A percentile compares a stretch with the other conserved stretches of the same genome.
These are phyloP conservation scores for Cyclaneusma minus DNA, from an alignment of 2,329 filamentous ascomycete species.

Conservation along the genomic window DNA sequence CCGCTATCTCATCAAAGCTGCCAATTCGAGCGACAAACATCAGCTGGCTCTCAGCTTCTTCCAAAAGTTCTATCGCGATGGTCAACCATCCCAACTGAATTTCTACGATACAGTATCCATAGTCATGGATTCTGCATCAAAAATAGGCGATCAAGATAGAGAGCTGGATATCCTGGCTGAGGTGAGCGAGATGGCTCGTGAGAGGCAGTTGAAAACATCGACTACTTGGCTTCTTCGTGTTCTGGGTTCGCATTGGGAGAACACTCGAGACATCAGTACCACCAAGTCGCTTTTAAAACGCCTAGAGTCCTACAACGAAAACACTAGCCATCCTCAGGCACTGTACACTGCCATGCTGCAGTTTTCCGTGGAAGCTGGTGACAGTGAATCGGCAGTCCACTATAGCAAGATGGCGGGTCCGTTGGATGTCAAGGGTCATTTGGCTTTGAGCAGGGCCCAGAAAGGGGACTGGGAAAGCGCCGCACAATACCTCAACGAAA, in stretches of 20 bases:
- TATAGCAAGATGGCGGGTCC: conserved; percentile 8
- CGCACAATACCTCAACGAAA: conserved; percentile 11
- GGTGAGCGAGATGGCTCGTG: conserved; percentile 9
- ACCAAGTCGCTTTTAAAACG: conserved; percentile 13
- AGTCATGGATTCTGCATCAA: conserved; percentile 11
- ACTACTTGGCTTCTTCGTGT: conserved; percentile 13
- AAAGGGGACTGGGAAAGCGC: conserved; percentile 15
- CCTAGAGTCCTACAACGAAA: conserved; percentile 6
- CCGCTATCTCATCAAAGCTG: conserved; percentile 11
- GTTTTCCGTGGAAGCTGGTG: conserved; percentile 15
- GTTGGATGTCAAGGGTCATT: conserved; percentile 9
- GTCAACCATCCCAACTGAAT: conserved; percentile 7
- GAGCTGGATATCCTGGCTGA: conserved; percentile 11
- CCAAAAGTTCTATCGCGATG: conserved; percentile 8
- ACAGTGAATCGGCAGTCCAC: conserved; percentile 8
- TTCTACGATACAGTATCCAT: conserved; percentile 8
- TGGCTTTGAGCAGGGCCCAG: conserved; percentile 16
- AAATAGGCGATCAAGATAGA: conserved; percentile 6
- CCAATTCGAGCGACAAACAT: conserved; percentile 8
- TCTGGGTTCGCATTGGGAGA: conserved; percentile 14
- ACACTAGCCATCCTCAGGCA: conserved; percentile 9
- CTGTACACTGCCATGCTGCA: conserved; percentile 16
- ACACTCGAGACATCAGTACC: conserved; percentile 9
- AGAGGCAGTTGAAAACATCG: conserved; percentile 6
- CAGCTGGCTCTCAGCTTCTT: conserved; percentile 8